Percentiles rank a stretch among this genome's conserved stretches.
These are phyloP conservation scores for Sequoia sempervirens DNA, from an alignment of 75 land plant species.

Conservation along the genomic window DNA sequence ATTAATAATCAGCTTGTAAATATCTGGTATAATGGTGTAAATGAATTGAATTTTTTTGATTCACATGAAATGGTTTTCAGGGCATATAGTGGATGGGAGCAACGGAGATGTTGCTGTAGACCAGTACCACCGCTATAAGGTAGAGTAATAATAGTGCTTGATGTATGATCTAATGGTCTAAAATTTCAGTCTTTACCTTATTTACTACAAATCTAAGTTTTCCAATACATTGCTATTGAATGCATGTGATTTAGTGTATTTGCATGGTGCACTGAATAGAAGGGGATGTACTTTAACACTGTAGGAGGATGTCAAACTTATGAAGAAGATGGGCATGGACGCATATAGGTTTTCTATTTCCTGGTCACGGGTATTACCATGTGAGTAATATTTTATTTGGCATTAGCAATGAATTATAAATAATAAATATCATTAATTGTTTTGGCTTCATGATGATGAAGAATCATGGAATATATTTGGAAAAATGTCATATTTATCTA, in stretches of 20 bases:
- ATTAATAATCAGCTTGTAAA: neutral
- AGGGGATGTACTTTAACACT: neutral
- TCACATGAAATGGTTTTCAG: neutral
- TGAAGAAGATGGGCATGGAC: conserved; percentile 17
- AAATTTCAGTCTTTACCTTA: too few relatives aligned
- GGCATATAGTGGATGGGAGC: conserved; percentile 22
- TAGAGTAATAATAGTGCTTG: neutral
- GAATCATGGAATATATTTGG: too few relatives aligned
- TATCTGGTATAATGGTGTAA: too few relatives aligned
- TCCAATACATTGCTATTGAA: neutral
- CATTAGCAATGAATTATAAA: neutral
- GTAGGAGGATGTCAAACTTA: conserved; percentile 13
- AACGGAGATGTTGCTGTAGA: conserved; percentile 21
- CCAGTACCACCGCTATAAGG: conserved; percentile 23
- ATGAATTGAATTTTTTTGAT: neutral
- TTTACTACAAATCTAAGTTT: neutral
- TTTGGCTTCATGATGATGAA: too few relatives aligned
- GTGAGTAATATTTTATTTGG: neutral
- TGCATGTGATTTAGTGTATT: neutral
- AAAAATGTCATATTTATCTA: too few relatives aligned
- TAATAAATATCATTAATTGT: neutral
- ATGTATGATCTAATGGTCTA: too few relatives aligned
- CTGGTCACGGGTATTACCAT: conserved; percentile 14
- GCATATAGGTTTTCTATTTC: conserved; percentile 19
- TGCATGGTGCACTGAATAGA: too few relatives aligned